These are phyloP conservation scores for Trichothecium sympodiale DNA, from an alignment of 2,329 filamentous ascomycete species.

Conservation along the genomic window DNA sequence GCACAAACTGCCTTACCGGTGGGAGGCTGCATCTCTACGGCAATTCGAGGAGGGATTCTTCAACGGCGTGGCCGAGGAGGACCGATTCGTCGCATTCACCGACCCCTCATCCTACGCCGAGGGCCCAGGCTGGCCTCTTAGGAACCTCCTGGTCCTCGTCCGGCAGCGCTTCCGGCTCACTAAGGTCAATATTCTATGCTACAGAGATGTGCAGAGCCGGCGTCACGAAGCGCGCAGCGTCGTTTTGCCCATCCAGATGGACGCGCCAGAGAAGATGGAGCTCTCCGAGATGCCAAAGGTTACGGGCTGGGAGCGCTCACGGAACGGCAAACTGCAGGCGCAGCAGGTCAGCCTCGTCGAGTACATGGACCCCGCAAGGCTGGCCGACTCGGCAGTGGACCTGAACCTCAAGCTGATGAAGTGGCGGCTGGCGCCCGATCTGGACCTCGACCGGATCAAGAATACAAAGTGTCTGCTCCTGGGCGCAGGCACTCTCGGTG, in stretches of 20 bases:
- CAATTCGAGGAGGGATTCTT: constrained; percentile 86
- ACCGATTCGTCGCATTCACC: constrained; percentile 76
- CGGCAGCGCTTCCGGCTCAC: constrained; percentile 69
- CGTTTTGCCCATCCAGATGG: constrained; percentile 57
- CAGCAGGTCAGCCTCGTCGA: constrained; percentile 75
- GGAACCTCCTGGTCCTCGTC: constrained; percentile 79
- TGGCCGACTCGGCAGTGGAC: constrained; percentile 91
- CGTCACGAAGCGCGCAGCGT: constrained; percentile 75
- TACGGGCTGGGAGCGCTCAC: constrained; percentile 88
- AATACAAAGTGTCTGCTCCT: constrained; percentile 81
- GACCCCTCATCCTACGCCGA: constrained; percentile 86
- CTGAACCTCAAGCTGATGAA: constrained; percentile 98
- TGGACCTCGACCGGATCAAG: constrained; percentile 83
- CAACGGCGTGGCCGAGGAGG: constrained; percentile 53
- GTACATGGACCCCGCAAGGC: constrained; percentile 80
- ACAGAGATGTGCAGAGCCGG: constrained; percentile 68
- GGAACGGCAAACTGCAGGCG: constrained; percentile 64
- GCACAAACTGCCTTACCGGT: constrained; percentile 51
- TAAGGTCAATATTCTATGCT: constrained; percentile 77
- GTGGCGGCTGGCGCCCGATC: constrained; percentile 84
- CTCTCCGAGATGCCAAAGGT: constrained; percentile 65
- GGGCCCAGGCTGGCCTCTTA: constrained; percentile 83
- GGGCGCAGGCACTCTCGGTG: constrained; percentile 85
- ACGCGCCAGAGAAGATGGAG: constrained; percentile 30
- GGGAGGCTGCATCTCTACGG: constrained; percentile 67